phyloP scores from a whole-genome alignment of 2,329 filamentous ascomycete species.

The Daldinia eschscholtzii region DNA sequence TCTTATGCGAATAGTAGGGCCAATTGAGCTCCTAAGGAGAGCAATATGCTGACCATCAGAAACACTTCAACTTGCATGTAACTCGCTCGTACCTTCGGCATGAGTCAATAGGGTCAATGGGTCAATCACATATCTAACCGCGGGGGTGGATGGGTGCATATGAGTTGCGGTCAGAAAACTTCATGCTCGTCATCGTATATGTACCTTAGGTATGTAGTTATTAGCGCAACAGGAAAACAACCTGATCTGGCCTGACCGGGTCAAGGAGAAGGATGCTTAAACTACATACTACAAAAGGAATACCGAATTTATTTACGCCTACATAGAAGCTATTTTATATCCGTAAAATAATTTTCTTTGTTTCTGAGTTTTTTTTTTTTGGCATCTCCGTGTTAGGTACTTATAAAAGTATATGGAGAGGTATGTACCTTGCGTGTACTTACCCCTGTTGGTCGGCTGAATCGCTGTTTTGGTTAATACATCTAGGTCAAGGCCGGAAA shows the following conservation, averaged over 20 bases:
- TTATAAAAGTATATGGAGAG: background rate
- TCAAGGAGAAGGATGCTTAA: constrained; percentile 21
- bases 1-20: constrained; percentile 19
- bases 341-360: background rate
- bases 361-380: background rate
- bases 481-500: constrained; percentile 15
- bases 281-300: constrained; percentile 32
- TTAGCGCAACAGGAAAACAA: constrained; percentile 21
- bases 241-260: constrained; percentile 12
- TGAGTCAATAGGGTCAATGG: constrained; percentile 18
- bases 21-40: constrained; percentile 26
- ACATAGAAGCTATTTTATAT: background rate
- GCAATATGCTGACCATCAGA: constrained; percentile 37
- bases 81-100: constrained; percentile 27
- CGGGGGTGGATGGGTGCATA: constrained; percentile 20
- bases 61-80: constrained; percentile 30
- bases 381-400: too few relatives aligned
- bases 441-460: background rate
- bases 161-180: constrained; percentile 42
- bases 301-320: background rate
- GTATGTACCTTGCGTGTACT: background rate
- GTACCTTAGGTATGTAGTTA: background rate
- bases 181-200: constrained; percentile 2
- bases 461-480: constrained; percentile 5
- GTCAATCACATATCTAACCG: constrained; percentile 18